Evolutionary conservation across 106 monocot species (phyloP), one percentile per base, ranked within the genome.

Genomic region (Dendrobium huoshanense): DNA sequence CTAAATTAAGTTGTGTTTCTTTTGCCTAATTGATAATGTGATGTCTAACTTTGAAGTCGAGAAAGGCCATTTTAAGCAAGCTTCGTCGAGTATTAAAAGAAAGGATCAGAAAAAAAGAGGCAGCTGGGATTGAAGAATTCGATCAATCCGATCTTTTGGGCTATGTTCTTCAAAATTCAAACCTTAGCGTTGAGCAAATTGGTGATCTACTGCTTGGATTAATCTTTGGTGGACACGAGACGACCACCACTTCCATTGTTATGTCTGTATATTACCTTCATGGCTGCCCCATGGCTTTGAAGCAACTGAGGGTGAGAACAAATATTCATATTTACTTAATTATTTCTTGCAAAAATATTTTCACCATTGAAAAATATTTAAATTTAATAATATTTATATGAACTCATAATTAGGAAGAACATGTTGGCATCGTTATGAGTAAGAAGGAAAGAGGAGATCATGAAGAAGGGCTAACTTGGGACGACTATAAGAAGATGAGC

Each of bases 151-250:
- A 99, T 77, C 91, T 99, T 20, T 86, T 99, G 1, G 79, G 83
- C 5, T 91, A 86, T 92, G 88, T 85, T 27, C 40, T 91, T 64
- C 88, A 87, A 67, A 84, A 93, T n/a, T 88, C 92, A 8, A 84
- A 81, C 75, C 87, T 99, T 1, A 87, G 86, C 7, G 89, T 83
- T 41, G 98, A 99, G 51, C 98, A 99, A 72, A 95, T 99, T 22
- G 87, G 89, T 9, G 98, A 99, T 77, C 80, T 99, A 19, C 58
- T 95, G 13, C 85, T 97, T 7, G 94, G 98, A 80, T 44, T 99
- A 82, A 91, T 99, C 19, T 95, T 99, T 25, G 98, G 94, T 0
- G 98, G 98, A 25, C 95, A 99, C 18, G 98, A 99, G 85, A 99
- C 98, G 22, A 91, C 98, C 4, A 89, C 98, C 1, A 81, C 87